Evolutionary conservation across 305 asterid genomes (phyloP).

Genomic region (Rubia balearica): DNA sequence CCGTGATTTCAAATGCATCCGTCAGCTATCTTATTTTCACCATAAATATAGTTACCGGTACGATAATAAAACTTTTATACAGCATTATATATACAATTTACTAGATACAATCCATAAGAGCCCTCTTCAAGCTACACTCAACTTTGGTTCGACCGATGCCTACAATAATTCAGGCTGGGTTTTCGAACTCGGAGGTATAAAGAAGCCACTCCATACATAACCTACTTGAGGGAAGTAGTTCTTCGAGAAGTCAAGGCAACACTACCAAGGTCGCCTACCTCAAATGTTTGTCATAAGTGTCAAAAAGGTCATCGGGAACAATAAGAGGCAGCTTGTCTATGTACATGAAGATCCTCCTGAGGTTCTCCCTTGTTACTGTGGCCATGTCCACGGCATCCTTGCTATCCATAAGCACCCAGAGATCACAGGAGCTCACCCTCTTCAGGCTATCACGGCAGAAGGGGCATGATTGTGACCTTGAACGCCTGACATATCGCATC

Average conservation of each 20-base stretch:
- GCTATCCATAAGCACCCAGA: conserved; percentile 53
- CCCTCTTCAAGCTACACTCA: conserved; percentile 15
- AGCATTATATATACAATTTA: conserved; percentile 14
- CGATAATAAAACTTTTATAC: background rate
- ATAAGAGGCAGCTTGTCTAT: conserved; percentile 42
- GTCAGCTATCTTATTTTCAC: background rate
- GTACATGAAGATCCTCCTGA: conserved; percentile 42
- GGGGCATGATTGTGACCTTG: conserved; percentile 64
- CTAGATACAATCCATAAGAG: conserved; percentile 7
- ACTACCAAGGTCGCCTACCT: conserved; percentile 34
- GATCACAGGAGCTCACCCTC: conserved; percentile 55
- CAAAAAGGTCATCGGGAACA: conserved; percentile 17
- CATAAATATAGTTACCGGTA: background rate
- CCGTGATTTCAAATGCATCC: background rate
- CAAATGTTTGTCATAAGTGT: conserved; percentile 63
- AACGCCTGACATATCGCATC: conserved; percentile 29
- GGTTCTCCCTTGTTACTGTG: conserved; percentile 40
- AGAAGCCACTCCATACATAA: conserved; percentile 13
- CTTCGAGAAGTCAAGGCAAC: background rate
- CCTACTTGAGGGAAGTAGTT: conserved; percentile 2
- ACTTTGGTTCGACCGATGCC: conserved; percentile 18
- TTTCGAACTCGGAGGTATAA: conserved; percentile 3
- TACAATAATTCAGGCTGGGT: conserved; percentile 19
- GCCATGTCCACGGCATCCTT: conserved; percentile 46
- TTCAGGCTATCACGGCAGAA: conserved; percentile 63